Evolutionary conservation across 306 rosid genomes (phyloP).

Genomic region (Trifolium subterraneum): DNA sequence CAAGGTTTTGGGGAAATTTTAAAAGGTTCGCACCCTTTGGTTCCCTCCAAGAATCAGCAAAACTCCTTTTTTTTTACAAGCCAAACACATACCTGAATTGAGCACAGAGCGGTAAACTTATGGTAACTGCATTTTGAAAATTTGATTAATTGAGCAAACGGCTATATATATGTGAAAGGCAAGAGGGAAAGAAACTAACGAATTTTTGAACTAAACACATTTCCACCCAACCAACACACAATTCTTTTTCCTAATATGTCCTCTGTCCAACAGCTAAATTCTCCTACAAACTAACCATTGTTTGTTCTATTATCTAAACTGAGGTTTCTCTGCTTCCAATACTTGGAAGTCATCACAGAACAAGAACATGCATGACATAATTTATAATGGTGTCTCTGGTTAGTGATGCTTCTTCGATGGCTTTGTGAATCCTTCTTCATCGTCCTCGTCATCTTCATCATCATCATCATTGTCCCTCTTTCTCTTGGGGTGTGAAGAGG

Average conservation of each 20-base stretch:
- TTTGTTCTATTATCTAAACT: slow-evolving; percentile 45
- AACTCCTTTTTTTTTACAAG: slow-evolving; percentile 46
- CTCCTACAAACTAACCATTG: slow-evolving; percentile 62
- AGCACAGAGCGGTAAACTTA: slow-evolving; percentile 57
- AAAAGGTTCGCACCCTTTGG: slow-evolving; percentile 36
- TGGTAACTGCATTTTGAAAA: slow-evolving; percentile 78
- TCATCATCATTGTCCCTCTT: slow-evolving; percentile 61
- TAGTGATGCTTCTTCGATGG: slow-evolving; percentile 75
- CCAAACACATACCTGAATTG: slow-evolving; percentile 37
- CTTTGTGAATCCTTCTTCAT: slow-evolving; percentile 60
- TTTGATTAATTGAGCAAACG: slow-evolving; percentile 56
- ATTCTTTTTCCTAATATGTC: slow-evolving; percentile 51
- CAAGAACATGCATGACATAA: slow-evolving; percentile 43
- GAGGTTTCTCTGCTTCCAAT: slow-evolving; percentile 65
- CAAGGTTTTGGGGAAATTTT: neutral
- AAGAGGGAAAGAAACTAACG: slow-evolving; percentile 59
- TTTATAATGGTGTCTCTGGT: slow-evolving; percentile 36
- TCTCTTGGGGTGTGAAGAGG: slow-evolving; percentile 70
- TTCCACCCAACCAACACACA: slow-evolving; percentile 64
- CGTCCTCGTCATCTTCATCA: slow-evolving; percentile 47
- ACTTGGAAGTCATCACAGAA: slow-evolving; percentile 52
- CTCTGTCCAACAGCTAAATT: slow-evolving; percentile 61
- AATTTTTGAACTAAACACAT: slow-evolving; percentile 67
- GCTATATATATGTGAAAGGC: slow-evolving; percentile 55
- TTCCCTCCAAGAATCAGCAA: slow-evolving; percentile 60